A percentile compares a stretch with the other conserved stretches of the same genome.
Evolutionary conservation across 2,329 filamentous ascomycete species (phyloP).

Genomic region (Colletotrichum lindemuthianum): DNA sequence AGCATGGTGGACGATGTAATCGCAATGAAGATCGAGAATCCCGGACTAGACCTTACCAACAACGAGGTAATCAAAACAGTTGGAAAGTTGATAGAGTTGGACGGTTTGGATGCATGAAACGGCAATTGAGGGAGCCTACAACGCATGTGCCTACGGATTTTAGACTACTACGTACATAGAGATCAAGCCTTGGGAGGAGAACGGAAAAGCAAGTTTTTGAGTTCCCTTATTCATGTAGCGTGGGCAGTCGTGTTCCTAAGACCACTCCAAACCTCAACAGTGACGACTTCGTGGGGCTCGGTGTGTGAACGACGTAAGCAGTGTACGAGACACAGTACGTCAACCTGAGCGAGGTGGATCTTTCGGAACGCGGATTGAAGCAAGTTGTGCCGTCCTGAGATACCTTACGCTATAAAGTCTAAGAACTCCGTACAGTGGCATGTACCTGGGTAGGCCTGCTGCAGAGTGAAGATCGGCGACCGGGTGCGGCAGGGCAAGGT

Average conservation of each 20-base stretch:
- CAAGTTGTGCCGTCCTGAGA: too few relatives aligned
- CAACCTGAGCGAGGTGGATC: too few relatives aligned
- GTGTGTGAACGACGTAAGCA: too few relatives aligned
- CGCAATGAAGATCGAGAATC: slow-evolving; percentile 82
- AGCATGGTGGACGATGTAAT: slow-evolving; percentile 89
- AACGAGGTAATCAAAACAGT: slow-evolving; percentile 81
- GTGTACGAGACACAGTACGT: too few relatives aligned
- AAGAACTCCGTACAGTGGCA: too few relatives aligned
- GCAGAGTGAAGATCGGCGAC: slow-evolving; percentile 13
- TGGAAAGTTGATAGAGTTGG: slow-evolving; percentile 83
- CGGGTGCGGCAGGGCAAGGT: slow-evolving; percentile 7
- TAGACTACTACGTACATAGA: too few relatives aligned
- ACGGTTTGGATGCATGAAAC: slow-evolving; percentile 78
- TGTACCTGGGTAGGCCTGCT: too few relatives aligned
- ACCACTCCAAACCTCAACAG: slow-evolving; percentile 2
- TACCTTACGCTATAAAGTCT: too few relatives aligned
- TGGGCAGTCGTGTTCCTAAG: neutral
- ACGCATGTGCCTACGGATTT: neutral
- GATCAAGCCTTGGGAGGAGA: too few relatives aligned
- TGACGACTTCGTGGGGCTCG: neutral
- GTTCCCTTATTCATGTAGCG: too few relatives aligned
- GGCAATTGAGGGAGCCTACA: neutral
- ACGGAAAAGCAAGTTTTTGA: too few relatives aligned
- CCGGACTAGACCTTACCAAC: slow-evolving; percentile 65
- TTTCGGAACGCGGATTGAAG: too few relatives aligned